A percentile compares a stretch with the other conserved stretches of the same genome.
phyloP scores from a whole-genome alignment of 306 rosid genomes.

The Fagus sylvatica region DNA sequence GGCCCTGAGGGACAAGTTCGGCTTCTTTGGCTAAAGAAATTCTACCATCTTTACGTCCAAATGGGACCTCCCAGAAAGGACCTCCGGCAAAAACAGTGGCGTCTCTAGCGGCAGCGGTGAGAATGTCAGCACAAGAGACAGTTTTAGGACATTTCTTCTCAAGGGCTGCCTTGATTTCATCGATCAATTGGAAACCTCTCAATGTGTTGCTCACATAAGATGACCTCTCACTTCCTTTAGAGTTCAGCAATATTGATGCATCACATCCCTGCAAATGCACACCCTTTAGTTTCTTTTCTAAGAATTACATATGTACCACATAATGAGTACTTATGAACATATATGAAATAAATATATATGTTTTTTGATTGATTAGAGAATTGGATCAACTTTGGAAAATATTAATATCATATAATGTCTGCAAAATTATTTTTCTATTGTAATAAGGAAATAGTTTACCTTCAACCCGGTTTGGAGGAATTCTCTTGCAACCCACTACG shows the following conservation, averaged over 20 bases:
- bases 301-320: background rate
- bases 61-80: slow-evolving; percentile 92
- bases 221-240: slow-evolving; percentile 57
- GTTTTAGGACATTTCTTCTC: slow-evolving; percentile 75
- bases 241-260: slow-evolving; percentile 65
- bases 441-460: no score
- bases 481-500: no score
- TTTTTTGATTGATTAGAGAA: no score
- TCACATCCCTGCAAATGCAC: slow-evolving; percentile 69
- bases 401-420: no score
- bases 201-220: slow-evolving; percentile 67
- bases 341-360: no score
- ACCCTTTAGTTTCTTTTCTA: background rate
- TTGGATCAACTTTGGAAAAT: no score
- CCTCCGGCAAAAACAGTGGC: slow-evolving; percentile 82
- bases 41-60: slow-evolving; percentile 73
- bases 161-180: slow-evolving; percentile 63
- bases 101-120: slow-evolving; percentile 83
- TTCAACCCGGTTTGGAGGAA: no score
- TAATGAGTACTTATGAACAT: no score
- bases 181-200: slow-evolving; percentile 67
- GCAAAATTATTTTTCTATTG: no score
- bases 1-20: slow-evolving; percentile 72
- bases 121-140: slow-evolving; percentile 86
- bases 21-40: slow-evolving; percentile 68